Evolutionary conservation across 1,284 basidiomycete species (phyloP).

Genomic region (Leccinum olivaceoglutinosum): DNA sequence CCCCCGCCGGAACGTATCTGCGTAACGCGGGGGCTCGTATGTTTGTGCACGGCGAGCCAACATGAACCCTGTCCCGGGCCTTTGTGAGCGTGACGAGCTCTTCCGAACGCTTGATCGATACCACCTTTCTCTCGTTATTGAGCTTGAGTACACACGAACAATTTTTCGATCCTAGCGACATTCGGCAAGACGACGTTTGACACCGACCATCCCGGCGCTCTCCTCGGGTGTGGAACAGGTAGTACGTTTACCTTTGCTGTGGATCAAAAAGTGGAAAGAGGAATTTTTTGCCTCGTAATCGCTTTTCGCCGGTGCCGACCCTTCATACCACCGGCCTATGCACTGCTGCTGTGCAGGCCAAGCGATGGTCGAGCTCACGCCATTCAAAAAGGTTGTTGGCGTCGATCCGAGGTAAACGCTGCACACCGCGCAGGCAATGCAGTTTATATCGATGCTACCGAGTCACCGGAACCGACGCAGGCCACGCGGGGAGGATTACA

Average conservation of each 20-base stretch:
- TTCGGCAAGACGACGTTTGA: slow-evolving; percentile 63
- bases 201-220: slow-evolving; percentile 55
- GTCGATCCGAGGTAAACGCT: slow-evolving; percentile 72
- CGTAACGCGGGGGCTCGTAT: slow-evolving; percentile 28
- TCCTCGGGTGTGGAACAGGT: slow-evolving; percentile 81
- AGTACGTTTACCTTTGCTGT: slow-evolving; percentile 27
- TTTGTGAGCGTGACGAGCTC: background rate
- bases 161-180: slow-evolving; percentile 28
- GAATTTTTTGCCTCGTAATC: background rate
- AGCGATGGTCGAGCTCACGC: slow-evolving; percentile 58
- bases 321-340: too few species aligned
- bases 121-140: background rate
- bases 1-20: slow-evolving; percentile 25
- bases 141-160: background rate
- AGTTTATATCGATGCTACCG: background rate
- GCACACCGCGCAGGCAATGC: slow-evolving; percentile 38
- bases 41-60: slow-evolving; percentile 9
- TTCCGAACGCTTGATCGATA: background rate
- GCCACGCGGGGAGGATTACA: slow-evolving; percentile 27
- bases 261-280: background rate
- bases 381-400: slow-evolving; percentile 61
- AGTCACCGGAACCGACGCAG: background rate
- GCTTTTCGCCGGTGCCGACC: background rate
- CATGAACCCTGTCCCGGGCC: background rate
- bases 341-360: slow-evolving; percentile 40